Conservation (phyloP, 1,284 basidiomycete genomes). For the Schizophyllum amplum region DNA sequence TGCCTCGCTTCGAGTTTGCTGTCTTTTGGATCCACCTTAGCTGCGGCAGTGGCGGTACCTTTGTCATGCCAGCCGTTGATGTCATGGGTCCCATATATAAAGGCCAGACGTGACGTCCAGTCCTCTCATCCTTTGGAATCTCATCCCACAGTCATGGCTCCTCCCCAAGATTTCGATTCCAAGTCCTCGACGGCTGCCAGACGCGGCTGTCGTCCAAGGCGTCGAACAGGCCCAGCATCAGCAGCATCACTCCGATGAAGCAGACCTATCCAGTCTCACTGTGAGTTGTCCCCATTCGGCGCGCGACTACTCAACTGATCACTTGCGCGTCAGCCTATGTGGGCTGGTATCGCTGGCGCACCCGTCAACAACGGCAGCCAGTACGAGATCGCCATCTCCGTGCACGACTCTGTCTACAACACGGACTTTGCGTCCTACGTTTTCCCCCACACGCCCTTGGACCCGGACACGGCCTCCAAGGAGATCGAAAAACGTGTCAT, state of each 20-base stretch:
- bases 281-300: slow-evolving; percentile 32
- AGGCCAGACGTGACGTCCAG: background rate
- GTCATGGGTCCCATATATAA: background rate
- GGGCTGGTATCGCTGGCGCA: slow-evolving; percentile 67
- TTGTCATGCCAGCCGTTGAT: background rate
- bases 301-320: slow-evolving; percentile 15
- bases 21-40: background rate
- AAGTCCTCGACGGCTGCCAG: slow-evolving; percentile 51
- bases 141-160: slow-evolving; percentile 31
- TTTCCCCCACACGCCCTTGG: slow-evolving; percentile 40
- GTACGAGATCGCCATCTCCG: slow-evolving; percentile 64
- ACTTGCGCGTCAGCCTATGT: slow-evolving; percentile 57
- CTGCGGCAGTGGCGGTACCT: background rate
- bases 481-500: slow-evolving; percentile 56
- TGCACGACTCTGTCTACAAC: slow-evolving; percentile 76
- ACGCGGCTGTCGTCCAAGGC: slow-evolving; percentile 59
- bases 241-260: slow-evolving; percentile 21
- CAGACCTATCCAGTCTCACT: slow-evolving; percentile 49
- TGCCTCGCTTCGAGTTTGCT: background rate
- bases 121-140: background rate
- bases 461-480: slow-evolving; percentile 42
- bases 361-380: slow-evolving; percentile 47
- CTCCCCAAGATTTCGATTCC: slow-evolving; percentile 45
- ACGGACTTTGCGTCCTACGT: slow-evolving; percentile 59
- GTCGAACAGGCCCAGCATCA: slow-evolving; percentile 41